Evolutionary conservation across 192 early-diverging fungal species (phyloP).

Genomic region (Backusella tarrabulga): DNA sequence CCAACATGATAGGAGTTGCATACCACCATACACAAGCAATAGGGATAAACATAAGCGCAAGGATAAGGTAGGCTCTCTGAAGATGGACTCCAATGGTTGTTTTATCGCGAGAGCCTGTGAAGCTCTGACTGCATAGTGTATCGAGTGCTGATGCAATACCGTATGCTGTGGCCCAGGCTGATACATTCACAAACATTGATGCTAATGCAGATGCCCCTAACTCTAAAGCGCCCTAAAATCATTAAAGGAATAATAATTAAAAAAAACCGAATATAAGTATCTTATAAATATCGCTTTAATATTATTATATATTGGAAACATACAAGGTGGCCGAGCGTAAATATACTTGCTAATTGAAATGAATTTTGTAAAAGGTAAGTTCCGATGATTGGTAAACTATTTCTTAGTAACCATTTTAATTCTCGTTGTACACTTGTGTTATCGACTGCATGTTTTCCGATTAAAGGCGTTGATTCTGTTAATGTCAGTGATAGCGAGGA

Average conservation of each 20-base stretch:
- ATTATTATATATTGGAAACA: not conserved
- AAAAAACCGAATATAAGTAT: not conserved
- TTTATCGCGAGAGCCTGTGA: conserved; percentile 61
- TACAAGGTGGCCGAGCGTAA: conserved; percentile 34
- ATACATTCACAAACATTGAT: conserved; percentile 71
- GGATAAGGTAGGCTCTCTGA: conserved; percentile 42
- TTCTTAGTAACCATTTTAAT: conserved; percentile 33
- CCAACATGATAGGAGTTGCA: conserved; percentile 9
- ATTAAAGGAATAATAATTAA: not conserved
- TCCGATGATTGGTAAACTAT: conserved; percentile 36
- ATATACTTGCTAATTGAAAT: conserved; percentile 30
- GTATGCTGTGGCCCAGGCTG: conserved; percentile 62
- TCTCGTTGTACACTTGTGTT: conserved; percentile 14
- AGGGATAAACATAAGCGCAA: conserved; percentile 29
- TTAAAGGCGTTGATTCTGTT: conserved; percentile 9
- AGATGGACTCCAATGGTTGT: conserved; percentile 67
- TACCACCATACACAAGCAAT: conserved; percentile 32
- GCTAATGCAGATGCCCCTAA: conserved; percentile 70
- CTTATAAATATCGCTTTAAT: too few relatives aligned
- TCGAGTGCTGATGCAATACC: conserved; percentile 74
- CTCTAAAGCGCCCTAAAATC: conserved; percentile 46
- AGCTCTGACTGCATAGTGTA: conserved; percentile 74
- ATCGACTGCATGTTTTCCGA: not conserved
- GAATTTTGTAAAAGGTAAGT: conserved; percentile 35
- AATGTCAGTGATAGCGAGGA: conserved; percentile 6